Conservation (phyloP, 2,329 filamentous ascomycete species). For the Gyromitra esculenta region DNA sequence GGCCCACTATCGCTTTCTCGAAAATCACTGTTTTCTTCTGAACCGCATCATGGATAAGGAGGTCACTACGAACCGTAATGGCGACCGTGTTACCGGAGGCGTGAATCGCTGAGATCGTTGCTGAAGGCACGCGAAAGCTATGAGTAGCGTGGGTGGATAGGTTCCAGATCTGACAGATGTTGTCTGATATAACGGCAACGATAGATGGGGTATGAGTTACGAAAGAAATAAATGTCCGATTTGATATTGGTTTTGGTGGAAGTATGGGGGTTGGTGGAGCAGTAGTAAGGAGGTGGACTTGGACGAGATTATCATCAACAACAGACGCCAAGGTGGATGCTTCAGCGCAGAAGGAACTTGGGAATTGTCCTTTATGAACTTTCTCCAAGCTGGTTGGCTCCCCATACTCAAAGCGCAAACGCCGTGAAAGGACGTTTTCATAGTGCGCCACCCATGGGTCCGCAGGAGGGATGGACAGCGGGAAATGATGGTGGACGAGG, state of each 20-base stretch:
- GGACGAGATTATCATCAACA: slow-evolving; percentile 5
- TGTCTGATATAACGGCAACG: slow-evolving; percentile 14
- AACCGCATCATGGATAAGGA: slow-evolving; percentile 33
- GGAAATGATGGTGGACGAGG: slow-evolving; percentile 30
- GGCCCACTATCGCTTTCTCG: not conserved
- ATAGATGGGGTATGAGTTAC: slow-evolving; percentile 10
- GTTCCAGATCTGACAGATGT: slow-evolving; percentile 44
- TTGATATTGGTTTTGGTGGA: slow-evolving; percentile 16
- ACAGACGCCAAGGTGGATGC: slow-evolving; percentile 29
- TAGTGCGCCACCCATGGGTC: slow-evolving; percentile 25
- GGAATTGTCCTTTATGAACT: not conserved
- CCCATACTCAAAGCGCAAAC: slow-evolving; percentile 14
- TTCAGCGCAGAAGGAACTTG: slow-evolving; percentile 4
- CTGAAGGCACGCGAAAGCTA: slow-evolving; percentile 22
- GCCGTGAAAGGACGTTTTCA: slow-evolving; percentile 43
- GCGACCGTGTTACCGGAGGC: slow-evolving; percentile 20
- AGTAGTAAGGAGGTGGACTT: slow-evolving; percentile 31
- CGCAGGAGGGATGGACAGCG: not conserved
- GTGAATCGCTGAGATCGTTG: not conserved
- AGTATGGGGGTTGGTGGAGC: slow-evolving; percentile 17
- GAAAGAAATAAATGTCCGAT: not conserved
- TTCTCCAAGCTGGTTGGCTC: slow-evolving; percentile 22
- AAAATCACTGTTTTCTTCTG: slow-evolving; percentile 23
- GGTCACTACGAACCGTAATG: not conserved
- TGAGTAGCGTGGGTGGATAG: slow-evolving; percentile 36